Percentiles rank a stretch among this genome's conserved stretches.
Conservation (phyloP, 2,329 filamentous ascomycete genomes). For the Zopfia rhizophila region DNA sequence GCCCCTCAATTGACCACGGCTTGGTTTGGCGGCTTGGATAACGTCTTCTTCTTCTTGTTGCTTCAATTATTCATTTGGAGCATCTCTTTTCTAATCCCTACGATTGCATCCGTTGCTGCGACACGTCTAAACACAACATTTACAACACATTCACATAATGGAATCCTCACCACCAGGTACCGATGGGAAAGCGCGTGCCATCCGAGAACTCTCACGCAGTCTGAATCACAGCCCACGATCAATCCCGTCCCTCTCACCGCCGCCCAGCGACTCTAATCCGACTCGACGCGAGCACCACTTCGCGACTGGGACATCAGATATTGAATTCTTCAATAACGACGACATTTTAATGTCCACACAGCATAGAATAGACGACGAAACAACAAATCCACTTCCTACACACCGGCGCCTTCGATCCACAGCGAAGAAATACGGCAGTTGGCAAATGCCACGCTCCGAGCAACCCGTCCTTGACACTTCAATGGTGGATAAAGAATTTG, state of each 20-base stretch:
- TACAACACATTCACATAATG: slow-evolving; percentile 34
- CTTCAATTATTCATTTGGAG: slow-evolving; percentile 32
- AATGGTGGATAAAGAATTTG: slow-evolving; percentile 52
- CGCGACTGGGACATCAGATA: slow-evolving; percentile 34
- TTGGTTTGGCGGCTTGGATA: slow-evolving; percentile 30
- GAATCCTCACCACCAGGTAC: slow-evolving; percentile 49
- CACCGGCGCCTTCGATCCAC: slow-evolving; percentile 49
- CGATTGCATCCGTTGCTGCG: slow-evolving; percentile 40
- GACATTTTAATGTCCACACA: slow-evolving; percentile 53
- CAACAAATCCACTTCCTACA: slow-evolving; percentile 41
- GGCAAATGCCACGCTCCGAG: slow-evolving; percentile 49
- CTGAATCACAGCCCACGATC: slow-evolving; percentile 46
- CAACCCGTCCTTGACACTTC: slow-evolving; percentile 48
- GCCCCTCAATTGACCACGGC: slow-evolving; percentile 28
- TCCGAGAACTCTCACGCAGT: slow-evolving; percentile 49
- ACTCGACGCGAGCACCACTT: slow-evolving; percentile 46
- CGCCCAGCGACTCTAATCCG: slow-evolving; percentile 49
- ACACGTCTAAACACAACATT: slow-evolving; percentile 29
- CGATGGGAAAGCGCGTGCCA: slow-evolving; percentile 50
- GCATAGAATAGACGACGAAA: slow-evolving; percentile 48
- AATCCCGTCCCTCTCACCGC: slow-evolving; percentile 41
- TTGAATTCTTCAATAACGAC: slow-evolving; percentile 45
- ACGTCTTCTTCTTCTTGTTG: slow-evolving; percentile 23
- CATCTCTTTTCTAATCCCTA: slow-evolving; percentile 44
- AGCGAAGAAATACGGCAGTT: slow-evolving; percentile 51